These are phyloP conservation scores for Chlamydomonas incerta DNA, from an alignment of 139 green algal species.

Conservation along the genomic window DNA sequence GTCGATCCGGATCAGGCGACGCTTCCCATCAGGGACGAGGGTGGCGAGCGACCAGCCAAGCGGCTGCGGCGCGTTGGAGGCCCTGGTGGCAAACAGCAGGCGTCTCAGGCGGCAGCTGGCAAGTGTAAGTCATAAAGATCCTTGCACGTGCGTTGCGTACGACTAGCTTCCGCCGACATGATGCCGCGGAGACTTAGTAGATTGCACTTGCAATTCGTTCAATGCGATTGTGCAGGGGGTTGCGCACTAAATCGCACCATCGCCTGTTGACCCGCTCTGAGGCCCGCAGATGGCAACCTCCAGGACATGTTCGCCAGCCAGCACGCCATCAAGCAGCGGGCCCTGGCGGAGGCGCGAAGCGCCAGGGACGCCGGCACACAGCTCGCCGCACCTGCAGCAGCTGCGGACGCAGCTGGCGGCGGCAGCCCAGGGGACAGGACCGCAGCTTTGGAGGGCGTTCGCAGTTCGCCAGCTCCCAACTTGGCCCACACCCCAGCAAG, in stretches of 20 bases:
- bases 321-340: constrained; percentile 11
- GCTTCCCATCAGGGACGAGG: not conserved
- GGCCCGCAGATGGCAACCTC: constrained; percentile 1
- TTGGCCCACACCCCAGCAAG: too few species aligned
- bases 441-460: too few species aligned
- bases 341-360: not conserved
- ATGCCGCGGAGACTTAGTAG: too few species aligned
- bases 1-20: too few species aligned
- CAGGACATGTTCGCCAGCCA: constrained; percentile 9
- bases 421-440: not conserved
- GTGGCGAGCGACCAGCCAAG: not conserved
- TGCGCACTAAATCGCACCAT: not conserved
- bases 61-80: not conserved
- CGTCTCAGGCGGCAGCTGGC: not conserved
- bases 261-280: not conserved
- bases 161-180: too few species aligned
- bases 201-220: too few species aligned
- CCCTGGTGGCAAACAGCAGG: not conserved
- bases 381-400: not conserved
- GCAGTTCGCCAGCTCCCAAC: too few species aligned
- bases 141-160: too few species aligned
- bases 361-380: not conserved
- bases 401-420: not conserved
- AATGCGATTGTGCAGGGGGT: too few species aligned
- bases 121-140: too few species aligned